Base-by-base conservation (phyloP, 2,329 filamentous ascomycete genomes). In the Alternaria sp. region DNA sequence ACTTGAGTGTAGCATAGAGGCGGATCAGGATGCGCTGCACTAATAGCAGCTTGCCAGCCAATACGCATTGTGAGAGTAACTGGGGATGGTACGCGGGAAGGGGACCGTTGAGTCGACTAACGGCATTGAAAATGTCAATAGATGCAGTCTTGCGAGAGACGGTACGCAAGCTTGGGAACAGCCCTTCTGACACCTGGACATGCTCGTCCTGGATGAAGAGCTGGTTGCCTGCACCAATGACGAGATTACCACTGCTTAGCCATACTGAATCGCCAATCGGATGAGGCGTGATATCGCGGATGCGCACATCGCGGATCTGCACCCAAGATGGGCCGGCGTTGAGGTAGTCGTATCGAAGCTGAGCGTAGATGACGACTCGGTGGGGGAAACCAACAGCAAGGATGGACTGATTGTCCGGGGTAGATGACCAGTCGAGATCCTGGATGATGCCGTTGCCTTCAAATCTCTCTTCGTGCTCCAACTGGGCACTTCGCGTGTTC, bases 351-450 rank as follows among this genome's bases (percentile, higher is more conserved):
- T 95, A 97, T 12, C 94, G 90, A 81, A 97, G 89, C 74, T 97
- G 93, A 6, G 91, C 90, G 27, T 97, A 85, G 3, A 97, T 84
- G 30, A 96, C 80, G 5, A 97, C 90, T 58, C 91, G 88, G 66
- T 94, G 92, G n/a, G 90, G 90, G 73, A 97, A 97, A 0, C 94
- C 93, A n/a, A 97, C 92, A 1, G 94, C 92, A 20, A 97, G 83
- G 57, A 97, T 93, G 1, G 92, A 94, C 73, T 97, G 93, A 50
- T 89, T 89, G 75, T 97, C 92, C 0, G 93, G 93, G 0, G 94
- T 97, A 3, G 92, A 94, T 1, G 93, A 94, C 94, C 94, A 97
- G 77, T 97, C 93, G 12, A 97, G 86, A 77, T 97, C 94, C 64
- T 90, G 89, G 41, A 97, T 93, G 6, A 85, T 86, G 69, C 95